Evolutionary conservation across 179 eudicot species (phyloP).

Genomic region (Silene coronaria): DNA sequence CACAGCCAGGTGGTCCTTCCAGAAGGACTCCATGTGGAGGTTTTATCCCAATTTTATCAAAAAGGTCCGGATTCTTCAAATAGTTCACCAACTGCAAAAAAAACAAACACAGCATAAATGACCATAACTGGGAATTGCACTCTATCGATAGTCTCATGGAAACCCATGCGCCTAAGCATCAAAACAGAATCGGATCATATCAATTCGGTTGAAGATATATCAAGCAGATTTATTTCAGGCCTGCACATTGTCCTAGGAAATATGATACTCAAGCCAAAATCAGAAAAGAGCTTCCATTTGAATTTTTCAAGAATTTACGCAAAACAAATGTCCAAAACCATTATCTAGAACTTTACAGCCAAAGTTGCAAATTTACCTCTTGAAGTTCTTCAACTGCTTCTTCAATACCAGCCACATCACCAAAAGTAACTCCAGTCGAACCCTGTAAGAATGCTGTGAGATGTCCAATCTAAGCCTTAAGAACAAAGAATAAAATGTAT

Average conservation of each 20-base stretch:
- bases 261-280: neutral
- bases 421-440: slow-evolving; percentile 89
- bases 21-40: slow-evolving; percentile 96
- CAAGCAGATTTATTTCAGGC: neutral
- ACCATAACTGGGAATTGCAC: neutral
- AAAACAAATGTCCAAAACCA: neutral
- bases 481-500: slow-evolving; percentile 1
- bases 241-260: neutral
- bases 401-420: slow-evolving; percentile 95
- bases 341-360: neutral
- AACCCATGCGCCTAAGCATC: neutral
- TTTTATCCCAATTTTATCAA: slow-evolving; percentile 89
- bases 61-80: slow-evolving; percentile 87
- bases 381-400: slow-evolving; percentile 97
- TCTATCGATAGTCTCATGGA: neutral
- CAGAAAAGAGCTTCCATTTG: neutral
- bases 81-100: slow-evolving; percentile 66
- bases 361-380: slow-evolving; percentile 46
- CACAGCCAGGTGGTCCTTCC: slow-evolving; percentile 98
- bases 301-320: neutral
- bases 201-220: neutral
- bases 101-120: slow-evolving; percentile 12
- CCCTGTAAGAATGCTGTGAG: slow-evolving; percentile 44
- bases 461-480: neutral
- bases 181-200: neutral